Base-by-base conservation (phyloP, 768 basidiomycete species). In the Mycena amicta region DNA sequence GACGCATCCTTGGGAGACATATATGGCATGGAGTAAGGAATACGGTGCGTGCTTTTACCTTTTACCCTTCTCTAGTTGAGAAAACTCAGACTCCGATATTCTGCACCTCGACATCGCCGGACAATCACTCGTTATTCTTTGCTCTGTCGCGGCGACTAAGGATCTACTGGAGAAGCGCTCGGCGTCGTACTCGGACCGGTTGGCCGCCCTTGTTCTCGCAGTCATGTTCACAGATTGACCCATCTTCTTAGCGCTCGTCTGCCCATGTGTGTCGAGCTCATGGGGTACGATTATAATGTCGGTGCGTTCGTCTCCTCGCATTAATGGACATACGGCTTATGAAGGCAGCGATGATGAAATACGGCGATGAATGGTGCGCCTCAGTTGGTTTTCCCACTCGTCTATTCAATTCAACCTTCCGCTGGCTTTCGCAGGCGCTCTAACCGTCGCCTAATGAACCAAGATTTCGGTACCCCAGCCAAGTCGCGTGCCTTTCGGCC, bases 1-100 rank as follows among this genome's bases (percentile, higher is more conserved):
- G 5, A 54, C 64, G 31, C 74, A 71, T 23, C 71, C 74, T n/a
- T 83, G 80, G 79, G 63, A 78, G 54, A 70, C 74, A 25, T 81
- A 76, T 56, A 31, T 68, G 3, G 60, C 73, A 50, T 83, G 81
- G 82, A 74, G 71, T 20, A 66, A 72, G 52, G 70, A 75, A 68
- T 81, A 74, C 45, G 72, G 81, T 71, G 40, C 15, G 62, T 62
- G 23, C 6, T 41, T 18, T 22, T 4, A 52, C 40, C 27, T 6
- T 20, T 15, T 22, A 16, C 51, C 5, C 5, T n/a, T 22, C n/a
- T 18, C 43, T 11, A 37, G 20, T 37, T 61, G 3, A 56, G 55
- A n/a, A 60, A 64, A 30, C 56, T 60, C n/a, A 73, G 72, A 66
- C 54, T 70, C 72, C 3, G 70, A 69, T 31, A 64, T 73, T 28